Conservation (phyloP, 1,284 basidiomycete genomes). For the Ganoderma lucidum region DNA sequence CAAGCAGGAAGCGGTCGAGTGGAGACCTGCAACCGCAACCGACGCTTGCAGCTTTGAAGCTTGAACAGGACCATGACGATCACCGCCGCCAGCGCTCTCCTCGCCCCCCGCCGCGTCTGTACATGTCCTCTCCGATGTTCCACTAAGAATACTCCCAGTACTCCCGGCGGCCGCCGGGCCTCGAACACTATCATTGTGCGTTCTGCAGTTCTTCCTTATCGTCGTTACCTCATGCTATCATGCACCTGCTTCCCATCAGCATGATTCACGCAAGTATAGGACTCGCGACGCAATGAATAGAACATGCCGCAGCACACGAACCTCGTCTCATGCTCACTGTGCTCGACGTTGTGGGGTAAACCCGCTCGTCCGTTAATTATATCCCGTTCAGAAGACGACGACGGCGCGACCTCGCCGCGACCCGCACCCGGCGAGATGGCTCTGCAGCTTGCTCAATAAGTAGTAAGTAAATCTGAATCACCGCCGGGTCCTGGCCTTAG, state of each 20-base stretch:
- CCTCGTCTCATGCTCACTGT: neutral
- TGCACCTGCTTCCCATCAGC: neutral
- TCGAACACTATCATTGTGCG: neutral
- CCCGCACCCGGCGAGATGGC: neutral
- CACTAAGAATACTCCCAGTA: neutral
- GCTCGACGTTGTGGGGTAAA: neutral
- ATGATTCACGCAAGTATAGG: neutral
- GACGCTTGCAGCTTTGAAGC: neutral
- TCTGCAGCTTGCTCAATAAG: neutral
- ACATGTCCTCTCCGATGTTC: neutral
- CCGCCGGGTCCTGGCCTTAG: neutral
- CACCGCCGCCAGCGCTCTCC: neutral
- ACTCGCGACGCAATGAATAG: neutral
- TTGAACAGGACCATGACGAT: neutral
- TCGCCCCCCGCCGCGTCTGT: neutral
- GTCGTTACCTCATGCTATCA: neutral
- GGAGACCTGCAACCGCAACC: constrained; percentile 4
- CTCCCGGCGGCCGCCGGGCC: constrained; percentile 3
- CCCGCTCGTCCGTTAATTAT: neutral
- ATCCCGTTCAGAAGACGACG: neutral
- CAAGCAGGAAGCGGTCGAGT: neutral
- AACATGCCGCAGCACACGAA: neutral
- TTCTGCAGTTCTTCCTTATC: neutral
- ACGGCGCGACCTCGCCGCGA: neutral
- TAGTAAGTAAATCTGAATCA: neutral